A percentile compares a stretch with the other conserved stretches of the same genome.
Evolutionary conservation across 805 yeast species (phyloP).

Genomic region (Hanseniaspora guilliermondii): DNA sequence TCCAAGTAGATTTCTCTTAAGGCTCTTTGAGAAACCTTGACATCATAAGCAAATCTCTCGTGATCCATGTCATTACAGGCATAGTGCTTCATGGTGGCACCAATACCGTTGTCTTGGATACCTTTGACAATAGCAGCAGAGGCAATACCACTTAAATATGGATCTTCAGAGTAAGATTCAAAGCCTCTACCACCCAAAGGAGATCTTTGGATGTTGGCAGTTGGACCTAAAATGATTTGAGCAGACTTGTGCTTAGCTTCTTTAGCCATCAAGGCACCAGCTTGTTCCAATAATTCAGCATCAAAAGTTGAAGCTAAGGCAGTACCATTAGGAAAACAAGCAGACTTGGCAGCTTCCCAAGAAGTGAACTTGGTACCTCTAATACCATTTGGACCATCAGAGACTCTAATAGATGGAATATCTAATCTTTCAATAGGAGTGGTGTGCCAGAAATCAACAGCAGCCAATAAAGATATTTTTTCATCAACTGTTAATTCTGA

Average conservation of each 20-base stretch:
- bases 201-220: slow-evolving; percentile 42
- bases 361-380: slow-evolving; percentile 40
- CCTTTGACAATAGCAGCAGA: slow-evolving; percentile 44
- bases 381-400: slow-evolving; percentile 56
- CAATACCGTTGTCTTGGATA: slow-evolving; percentile 38
- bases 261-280: slow-evolving; percentile 41
- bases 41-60: slow-evolving; percentile 37
- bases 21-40: slow-evolving; percentile 46
- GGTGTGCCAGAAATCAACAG: slow-evolving; percentile 44
- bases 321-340: slow-evolving; percentile 51
- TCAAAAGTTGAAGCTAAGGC: slow-evolving; percentile 48
- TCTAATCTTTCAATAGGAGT: slow-evolving; percentile 29
- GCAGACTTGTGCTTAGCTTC: slow-evolving; percentile 46
- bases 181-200: slow-evolving; percentile 54
- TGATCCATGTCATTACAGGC: slow-evolving; percentile 54
- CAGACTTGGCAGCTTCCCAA: slow-evolving; percentile 40
- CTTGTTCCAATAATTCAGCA: slow-evolving; percentile 35
- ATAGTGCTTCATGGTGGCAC: slow-evolving; percentile 50
- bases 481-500: slow-evolving; percentile 22
- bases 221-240: slow-evolving; percentile 39
- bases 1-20: slow-evolving; percentile 51
- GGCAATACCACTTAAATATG: slow-evolving; percentile 35
- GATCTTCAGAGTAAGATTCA: slow-evolving; percentile 54
- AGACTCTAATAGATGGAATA: slow-evolving; percentile 36
- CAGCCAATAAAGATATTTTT: slow-evolving; percentile 28